phyloP scores from a whole-genome alignment of 148 eudicot species.

The Cornus suecica region DNA sequence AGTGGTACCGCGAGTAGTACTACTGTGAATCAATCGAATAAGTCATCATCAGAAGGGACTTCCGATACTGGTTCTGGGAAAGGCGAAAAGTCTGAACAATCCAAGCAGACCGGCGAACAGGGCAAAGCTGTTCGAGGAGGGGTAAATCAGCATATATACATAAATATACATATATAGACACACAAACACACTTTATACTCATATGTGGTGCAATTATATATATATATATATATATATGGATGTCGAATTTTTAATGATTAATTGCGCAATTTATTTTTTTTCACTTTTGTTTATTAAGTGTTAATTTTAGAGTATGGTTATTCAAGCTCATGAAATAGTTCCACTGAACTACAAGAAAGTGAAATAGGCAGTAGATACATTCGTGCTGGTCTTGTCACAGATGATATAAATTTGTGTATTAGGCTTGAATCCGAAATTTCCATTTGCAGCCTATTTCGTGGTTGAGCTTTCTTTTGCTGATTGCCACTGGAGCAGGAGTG shows the following conservation, averaged over 20 bases:
- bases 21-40: neutral
- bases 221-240: neutral
- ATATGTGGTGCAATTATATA: no score
- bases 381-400: neutral
- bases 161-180: neutral
- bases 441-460: slow-evolving; percentile 85
- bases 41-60: slow-evolving; percentile 20
- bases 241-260: neutral
- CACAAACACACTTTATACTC: no score
- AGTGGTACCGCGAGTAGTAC: slow-evolving; percentile 22
- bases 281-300: no score
- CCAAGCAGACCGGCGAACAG: slow-evolving; percentile 44
- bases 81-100: slow-evolving; percentile 41
- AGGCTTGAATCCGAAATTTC: neutral
- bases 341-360: no score
- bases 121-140: slow-evolving; percentile 85
- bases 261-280: neutral
- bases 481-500: slow-evolving; percentile 77
- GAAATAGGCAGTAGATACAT: no score
- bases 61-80: slow-evolving; percentile 30
- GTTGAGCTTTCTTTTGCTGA: slow-evolving; percentile 89
- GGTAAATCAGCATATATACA: slow-evolving; percentile 30
- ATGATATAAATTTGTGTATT: neutral
- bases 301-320: no score
- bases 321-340: no score